Evolutionary conservation across 257 asterid species (phyloP).

Genomic region (Coffea eugenioides): DNA sequence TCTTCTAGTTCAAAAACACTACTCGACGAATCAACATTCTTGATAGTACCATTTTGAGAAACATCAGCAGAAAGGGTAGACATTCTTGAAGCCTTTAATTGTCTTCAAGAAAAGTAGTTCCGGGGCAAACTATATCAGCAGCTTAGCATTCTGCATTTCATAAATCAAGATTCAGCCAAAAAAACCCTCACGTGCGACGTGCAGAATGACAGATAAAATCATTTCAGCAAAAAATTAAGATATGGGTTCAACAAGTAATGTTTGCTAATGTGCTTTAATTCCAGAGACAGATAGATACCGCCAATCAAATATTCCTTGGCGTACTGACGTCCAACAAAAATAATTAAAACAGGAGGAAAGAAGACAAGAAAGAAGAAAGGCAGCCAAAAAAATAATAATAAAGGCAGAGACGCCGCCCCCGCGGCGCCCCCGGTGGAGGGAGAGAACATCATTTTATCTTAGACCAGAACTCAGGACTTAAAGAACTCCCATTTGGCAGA

Average conservation of each 20-base stretch:
- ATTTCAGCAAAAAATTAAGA: background rate
- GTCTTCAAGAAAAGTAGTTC: background rate
- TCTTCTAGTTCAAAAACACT: conserved; percentile 48
- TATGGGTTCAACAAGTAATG: background rate
- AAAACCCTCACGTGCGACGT: background rate
- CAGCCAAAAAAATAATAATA: no score
- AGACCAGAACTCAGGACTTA: background rate
- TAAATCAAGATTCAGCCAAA: conserved; percentile 10
- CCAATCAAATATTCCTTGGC: background rate
- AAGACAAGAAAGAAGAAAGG: background rate
- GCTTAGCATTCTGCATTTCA: conserved; percentile 24
- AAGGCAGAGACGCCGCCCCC: no score
- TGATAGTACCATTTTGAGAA: conserved; percentile 35
- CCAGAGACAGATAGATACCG: no score
- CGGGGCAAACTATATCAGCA: background rate
- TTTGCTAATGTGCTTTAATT: background rate
- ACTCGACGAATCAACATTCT: conserved; percentile 35
- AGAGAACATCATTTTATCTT: background rate
- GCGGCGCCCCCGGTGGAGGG: no score
- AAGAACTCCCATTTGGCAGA: background rate
- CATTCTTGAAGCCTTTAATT: conserved; percentile 36
- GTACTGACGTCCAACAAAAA: background rate
- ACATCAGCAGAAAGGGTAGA: conserved; percentile 32
- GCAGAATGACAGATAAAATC: background rate
- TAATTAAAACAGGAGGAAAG: background rate